Evolutionary conservation across 495 filamentous ascomycete species (phyloP).

Genomic region (Hypoxylon lenormandii): DNA sequence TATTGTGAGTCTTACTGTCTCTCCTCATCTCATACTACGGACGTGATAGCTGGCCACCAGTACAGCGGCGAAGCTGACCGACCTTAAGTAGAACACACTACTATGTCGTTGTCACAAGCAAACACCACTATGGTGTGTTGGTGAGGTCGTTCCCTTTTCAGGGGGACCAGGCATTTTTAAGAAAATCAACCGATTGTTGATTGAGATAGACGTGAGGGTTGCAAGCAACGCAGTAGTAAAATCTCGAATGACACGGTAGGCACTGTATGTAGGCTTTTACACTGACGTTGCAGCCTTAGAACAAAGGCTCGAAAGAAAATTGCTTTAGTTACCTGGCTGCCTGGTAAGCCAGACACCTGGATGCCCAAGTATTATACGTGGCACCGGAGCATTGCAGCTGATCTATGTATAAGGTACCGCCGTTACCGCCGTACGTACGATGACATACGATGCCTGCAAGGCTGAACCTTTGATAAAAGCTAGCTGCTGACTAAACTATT

Average conservation of each 20-base stretch:
- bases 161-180: not conserved
- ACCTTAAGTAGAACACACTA: not conserved
- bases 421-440: too few species aligned
- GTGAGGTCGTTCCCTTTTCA: not conserved
- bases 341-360: too few species aligned
- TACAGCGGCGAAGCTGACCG: conserved; percentile 35
- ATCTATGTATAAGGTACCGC: too few species aligned
- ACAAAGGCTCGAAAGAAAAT: too few species aligned
- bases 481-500: not conserved
- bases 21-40: conserved; percentile 19
- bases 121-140: not conserved
- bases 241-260: too few species aligned
- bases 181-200: not conserved
- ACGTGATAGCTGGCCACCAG: not conserved
- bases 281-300: too few species aligned
- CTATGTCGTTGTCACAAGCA: not conserved
- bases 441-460: too few species aligned
- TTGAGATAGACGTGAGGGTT: not conserved
- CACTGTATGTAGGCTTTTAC: too few species aligned
- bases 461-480: too few species aligned
- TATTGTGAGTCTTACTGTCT: conserved; percentile 6
- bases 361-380: not conserved
- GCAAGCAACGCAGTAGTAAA: too few species aligned
- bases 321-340: too few species aligned
- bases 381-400: too few species aligned